These are phyloP conservation scores for Cryomyces antarcticus DNA, from an alignment of 495 filamentous ascomycete species.

Conservation along the genomic window DNA sequence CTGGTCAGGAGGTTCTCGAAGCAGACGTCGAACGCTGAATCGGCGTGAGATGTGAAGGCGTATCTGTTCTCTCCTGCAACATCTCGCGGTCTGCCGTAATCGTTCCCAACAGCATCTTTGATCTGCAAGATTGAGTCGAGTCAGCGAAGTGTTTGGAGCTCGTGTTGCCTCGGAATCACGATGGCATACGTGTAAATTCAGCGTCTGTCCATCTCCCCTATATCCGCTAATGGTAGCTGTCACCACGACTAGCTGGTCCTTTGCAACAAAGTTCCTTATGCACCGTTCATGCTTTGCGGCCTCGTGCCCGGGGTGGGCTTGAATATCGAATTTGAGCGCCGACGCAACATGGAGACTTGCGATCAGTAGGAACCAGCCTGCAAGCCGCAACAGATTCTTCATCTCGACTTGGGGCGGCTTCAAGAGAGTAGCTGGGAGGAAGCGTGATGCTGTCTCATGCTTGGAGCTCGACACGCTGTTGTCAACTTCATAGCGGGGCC, in stretches of 20 bases:
- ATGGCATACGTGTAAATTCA: constrained; percentile 71
- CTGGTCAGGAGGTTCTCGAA: constrained; percentile 67
- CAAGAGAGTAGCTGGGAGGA: too few relatives aligned
- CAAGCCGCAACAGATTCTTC: too few relatives aligned
- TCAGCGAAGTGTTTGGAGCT: neutral
- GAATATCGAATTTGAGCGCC: constrained; percentile 85
- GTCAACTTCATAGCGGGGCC: too few relatives aligned
- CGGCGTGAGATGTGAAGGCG: constrained; percentile 87
- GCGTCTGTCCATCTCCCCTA: constrained; percentile 77
- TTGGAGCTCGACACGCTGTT: too few relatives aligned
- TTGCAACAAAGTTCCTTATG: constrained; percentile 87
- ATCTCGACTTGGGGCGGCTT: too few relatives aligned
- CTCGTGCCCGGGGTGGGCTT: constrained; percentile 40
- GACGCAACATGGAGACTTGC: constrained; percentile 31
- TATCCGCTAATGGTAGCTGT: constrained; percentile 69
- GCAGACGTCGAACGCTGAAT: constrained; percentile 92
- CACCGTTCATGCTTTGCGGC: constrained; percentile 53
- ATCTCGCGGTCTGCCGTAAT: constrained; percentile 80
- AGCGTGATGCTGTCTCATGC: too few relatives aligned
- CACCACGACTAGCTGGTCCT: constrained; percentile 94
- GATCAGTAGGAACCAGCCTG: neutral
- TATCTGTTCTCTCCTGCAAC: constrained; percentile 78
- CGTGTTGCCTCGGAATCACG: neutral
- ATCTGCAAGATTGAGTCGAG: constrained; percentile 36
- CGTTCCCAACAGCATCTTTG: constrained; percentile 82